Conservation (phyloP, 2,329 filamentous ascomycete genomes). For the Eutypella sp. region DNA sequence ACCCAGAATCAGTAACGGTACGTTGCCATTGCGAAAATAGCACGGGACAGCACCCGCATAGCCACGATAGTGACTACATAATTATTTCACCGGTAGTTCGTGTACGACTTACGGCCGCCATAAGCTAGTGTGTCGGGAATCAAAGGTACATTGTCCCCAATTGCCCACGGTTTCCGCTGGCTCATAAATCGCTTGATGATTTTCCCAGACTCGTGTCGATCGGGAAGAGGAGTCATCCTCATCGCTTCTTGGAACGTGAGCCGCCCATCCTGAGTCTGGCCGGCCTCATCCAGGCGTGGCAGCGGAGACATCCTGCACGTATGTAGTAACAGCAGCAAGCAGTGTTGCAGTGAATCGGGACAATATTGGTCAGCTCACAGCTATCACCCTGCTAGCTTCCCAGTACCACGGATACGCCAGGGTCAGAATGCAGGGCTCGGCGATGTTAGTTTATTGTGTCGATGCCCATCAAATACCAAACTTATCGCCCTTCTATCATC, state of each 20-base stretch:
- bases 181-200: constrained; percentile 30
- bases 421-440: background rate
- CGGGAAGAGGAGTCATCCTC: constrained; percentile 25
- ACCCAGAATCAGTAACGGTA: background rate
- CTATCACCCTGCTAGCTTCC: too few species aligned
- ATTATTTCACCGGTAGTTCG: too few species aligned
- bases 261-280: constrained; percentile 9
- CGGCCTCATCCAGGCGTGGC: too few species aligned
- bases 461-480: background rate
- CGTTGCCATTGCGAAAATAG: background rate
- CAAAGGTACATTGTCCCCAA: constrained; percentile 24
- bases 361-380: too few species aligned
- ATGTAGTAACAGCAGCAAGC: too few species aligned
- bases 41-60: background rate
- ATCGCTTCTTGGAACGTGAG: constrained; percentile 33
- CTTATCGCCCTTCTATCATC: background rate
- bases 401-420: background rate
- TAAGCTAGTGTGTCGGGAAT: constrained; percentile 24
- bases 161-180: constrained; percentile 27
- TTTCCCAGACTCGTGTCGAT: constrained; percentile 10
- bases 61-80: background rate
- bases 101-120: constrained; percentile 25
- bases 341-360: background rate
- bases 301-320: constrained; percentile 2
- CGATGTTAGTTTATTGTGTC: too few species aligned